Percentiles rank a stretch among this genome's conserved stretches.
Evolutionary conservation across 202 grass and related monocot species (phyloP).

Genomic region (Zizania palustris): DNA sequence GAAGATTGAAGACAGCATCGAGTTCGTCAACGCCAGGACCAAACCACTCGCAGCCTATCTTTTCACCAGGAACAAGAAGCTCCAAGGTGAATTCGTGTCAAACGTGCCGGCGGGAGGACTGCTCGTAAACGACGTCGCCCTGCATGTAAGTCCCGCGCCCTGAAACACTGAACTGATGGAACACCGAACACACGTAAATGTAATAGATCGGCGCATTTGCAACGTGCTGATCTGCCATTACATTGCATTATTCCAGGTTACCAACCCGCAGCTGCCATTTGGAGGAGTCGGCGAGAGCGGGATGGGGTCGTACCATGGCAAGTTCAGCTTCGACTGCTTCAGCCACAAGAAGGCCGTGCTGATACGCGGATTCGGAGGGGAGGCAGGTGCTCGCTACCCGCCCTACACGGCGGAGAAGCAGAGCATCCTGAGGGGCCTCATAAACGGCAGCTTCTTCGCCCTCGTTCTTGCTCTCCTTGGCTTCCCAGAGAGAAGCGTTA

Average conservation of each 20-base stretch:
- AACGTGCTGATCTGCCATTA: not conserved
- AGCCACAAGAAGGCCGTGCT: conserved; percentile 82
- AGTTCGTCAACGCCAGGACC: conserved; percentile 56
- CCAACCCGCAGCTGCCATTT: conserved; percentile 68
- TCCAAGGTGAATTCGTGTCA: conserved; percentile 61
- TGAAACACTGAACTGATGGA: not conserved
- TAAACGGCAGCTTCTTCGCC: conserved; percentile 73
- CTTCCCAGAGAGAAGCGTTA: conserved; percentile 51
- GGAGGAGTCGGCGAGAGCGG: conserved; percentile 89
- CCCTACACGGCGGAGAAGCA: conserved; percentile 75
- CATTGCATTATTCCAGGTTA: conserved; percentile 61
- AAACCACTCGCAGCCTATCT: conserved; percentile 95
- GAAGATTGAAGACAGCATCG: conserved; percentile 78
- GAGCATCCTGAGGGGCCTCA: conserved; percentile 69
- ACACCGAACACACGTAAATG: too few relatives aligned
- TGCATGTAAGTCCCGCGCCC: conserved; percentile 68
- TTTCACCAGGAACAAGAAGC: conserved; percentile 85
- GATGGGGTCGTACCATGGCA: conserved; percentile 80
- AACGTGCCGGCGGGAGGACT: conserved; percentile 81
- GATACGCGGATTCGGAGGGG: conserved; percentile 54
- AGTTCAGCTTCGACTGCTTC: conserved; percentile 88
- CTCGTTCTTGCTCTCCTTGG: conserved; percentile 67
- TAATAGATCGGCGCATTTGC: too few relatives aligned
- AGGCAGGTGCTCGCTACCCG: conserved; percentile 71
- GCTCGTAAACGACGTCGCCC: conserved; percentile 68